Evolutionary conservation across 139 green algal species (phyloP), one percentile per base, ranked within the genome.

Genomic region (Chlamydomonas schloesseri): DNA sequence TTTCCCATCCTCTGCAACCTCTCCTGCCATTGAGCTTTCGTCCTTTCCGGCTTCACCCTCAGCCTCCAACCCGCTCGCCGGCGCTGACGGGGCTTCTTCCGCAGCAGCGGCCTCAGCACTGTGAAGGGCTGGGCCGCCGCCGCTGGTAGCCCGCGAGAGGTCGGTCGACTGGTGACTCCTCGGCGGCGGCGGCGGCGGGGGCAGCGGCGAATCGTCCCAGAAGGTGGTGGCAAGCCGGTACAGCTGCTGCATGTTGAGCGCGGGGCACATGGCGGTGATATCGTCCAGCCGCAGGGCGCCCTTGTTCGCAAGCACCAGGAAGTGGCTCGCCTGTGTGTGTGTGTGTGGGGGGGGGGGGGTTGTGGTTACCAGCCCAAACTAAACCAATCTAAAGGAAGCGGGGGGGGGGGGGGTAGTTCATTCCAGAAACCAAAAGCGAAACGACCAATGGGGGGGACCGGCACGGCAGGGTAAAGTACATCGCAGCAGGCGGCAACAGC

Each of bases 151-250:
- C 18, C 58, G 34, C 2, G 33, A 20, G 46, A 24, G 37, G 8
- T 50, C 42, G 6, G 42, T 50, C 6, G 42, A 50, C 42, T 50
- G 42, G 42, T 50, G 42, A 5, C 42, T 5, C 8, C 64, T 29
- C 31, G 71, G 69, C 10, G 31, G 73, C 46, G 68, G 57, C 14
- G 34, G 64, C 67, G 31, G 50, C 2, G 74, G 64, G 28, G 74
- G 53, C 74, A 23, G 15, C 11, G 34, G 50, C 33, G 60, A 46
- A 78, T 93, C 87, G 65, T 93, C 87, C 83, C 83, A 89, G 89
- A 79, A 93, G 55, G 87, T 93, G 34, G 89, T 93, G 68, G 71
- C 78, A 70, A 93, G 79, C 37, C 89, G 83, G 84, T 92, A 93
- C n/a, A 92, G 69, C 89, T 92, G 89, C 73, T 91, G 89, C 42